These are phyloP conservation scores for Phytophthora tubulina DNA, from an alignment of 352 stramenopile species.

Conservation along the genomic window DNA sequence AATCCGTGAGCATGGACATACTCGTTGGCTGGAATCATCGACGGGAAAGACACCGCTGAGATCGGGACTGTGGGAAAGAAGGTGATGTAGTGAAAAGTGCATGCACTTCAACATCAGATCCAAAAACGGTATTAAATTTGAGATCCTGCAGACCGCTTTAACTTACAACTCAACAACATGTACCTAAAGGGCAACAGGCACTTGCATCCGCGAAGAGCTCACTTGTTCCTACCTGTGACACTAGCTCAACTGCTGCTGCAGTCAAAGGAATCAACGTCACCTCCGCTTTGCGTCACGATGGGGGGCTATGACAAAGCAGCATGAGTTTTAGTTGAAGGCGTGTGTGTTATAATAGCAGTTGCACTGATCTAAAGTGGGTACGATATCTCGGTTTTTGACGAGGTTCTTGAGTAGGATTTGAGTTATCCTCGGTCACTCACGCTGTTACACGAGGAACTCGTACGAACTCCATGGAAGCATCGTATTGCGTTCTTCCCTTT, in stretches of 20 bases:
- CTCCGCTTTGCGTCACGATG: slow-evolving; percentile 4
- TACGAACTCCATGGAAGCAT: slow-evolving; percentile 1
- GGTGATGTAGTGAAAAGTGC: too few relatives aligned
- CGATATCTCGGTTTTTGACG: too few relatives aligned
- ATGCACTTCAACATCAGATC: too few relatives aligned
- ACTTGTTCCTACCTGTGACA: slow-evolving; percentile 17
- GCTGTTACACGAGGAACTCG: slow-evolving; percentile 10
- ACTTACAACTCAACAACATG: slow-evolving; percentile 17
- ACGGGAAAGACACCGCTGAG: too few relatives aligned
- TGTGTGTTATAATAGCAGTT: too few relatives aligned
- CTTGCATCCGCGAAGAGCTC: background rate
- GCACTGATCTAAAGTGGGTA: too few relatives aligned
- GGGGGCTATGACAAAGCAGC: slow-evolving; percentile 5
- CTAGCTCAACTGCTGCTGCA: slow-evolving; percentile 1
- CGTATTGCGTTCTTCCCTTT: slow-evolving; percentile 4
- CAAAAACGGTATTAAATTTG: background rate
- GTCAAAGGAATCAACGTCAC: slow-evolving; percentile 8
- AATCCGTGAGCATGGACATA: background rate
- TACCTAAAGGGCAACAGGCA: slow-evolving; percentile 20
- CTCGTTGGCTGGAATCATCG: background rate
- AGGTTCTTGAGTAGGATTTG: too few relatives aligned
- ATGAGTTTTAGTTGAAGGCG: background rate
- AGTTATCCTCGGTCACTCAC: too few relatives aligned
- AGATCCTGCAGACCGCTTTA: slow-evolving; percentile 13
- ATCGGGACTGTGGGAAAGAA: too few relatives aligned